Evolutionary conservation across 192 early-diverging fungal genomes (phyloP).

Genomic region (Backusella liffmaniae): DNA sequence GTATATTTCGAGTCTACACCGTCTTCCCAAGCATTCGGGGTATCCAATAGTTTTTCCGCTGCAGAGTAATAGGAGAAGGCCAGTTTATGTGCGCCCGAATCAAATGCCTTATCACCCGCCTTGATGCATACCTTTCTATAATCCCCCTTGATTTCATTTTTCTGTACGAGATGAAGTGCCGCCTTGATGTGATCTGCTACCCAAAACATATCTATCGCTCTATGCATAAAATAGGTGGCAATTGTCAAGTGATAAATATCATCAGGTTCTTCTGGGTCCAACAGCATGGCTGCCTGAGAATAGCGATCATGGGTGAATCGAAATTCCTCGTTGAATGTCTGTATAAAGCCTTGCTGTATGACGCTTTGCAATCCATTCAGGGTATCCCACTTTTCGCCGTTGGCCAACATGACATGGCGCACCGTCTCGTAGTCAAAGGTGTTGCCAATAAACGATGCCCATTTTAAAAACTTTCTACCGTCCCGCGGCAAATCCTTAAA

Average conservation of each 20-base stretch:
- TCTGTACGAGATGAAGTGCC: conserved; percentile 20
- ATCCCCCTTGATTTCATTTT: conserved; percentile 18
- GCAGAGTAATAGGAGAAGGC: conserved; percentile 28
- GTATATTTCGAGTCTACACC: conserved; percentile 24
- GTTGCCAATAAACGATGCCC: conserved; percentile 38
- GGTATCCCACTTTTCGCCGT: conserved; percentile 7
- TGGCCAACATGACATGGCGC: conserved; percentile 21
- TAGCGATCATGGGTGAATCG: conserved; percentile 33
- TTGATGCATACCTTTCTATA: conserved; percentile 18
- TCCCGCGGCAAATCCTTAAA: conserved; percentile 30
- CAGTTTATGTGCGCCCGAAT: conserved; percentile 25
- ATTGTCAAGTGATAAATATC: conserved; percentile 29
- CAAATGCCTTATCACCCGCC: conserved; percentile 29
- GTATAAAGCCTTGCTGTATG: conserved; percentile 32
- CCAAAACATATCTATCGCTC: conserved; percentile 27
- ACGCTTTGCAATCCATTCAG: conserved; percentile 29
- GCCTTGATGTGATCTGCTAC: conserved; percentile 32
- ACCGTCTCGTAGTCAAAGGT: conserved; percentile 31
- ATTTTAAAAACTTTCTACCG: conserved; percentile 31
- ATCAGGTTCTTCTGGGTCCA: not conserved
- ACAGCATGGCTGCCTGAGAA: conserved; percentile 30
- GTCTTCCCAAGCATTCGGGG: conserved; percentile 21
- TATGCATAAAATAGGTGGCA: conserved; percentile 22
- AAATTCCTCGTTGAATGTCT: conserved; percentile 29
- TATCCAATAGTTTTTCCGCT: conserved; percentile 15